Conservation (phyloP, 768 basidiomycete species). For the Hebeloma cylindrosporum region DNA sequence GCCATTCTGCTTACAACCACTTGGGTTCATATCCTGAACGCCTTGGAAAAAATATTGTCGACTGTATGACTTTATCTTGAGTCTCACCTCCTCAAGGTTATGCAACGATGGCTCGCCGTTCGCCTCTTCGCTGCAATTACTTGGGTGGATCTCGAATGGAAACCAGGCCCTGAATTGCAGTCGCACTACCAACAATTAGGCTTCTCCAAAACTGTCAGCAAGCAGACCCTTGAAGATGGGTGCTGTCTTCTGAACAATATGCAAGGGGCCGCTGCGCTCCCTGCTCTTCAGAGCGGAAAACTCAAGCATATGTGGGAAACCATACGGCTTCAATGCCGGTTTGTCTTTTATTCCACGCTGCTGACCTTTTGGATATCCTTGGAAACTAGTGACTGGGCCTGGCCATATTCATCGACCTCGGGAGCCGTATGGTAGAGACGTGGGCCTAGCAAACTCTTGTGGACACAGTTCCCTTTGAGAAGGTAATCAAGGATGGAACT, state of each 20-base stretch:
- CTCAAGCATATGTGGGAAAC: not conserved
- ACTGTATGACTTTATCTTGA: not conserved
- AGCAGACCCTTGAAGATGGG: not conserved
- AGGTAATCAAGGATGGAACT: too few species aligned
- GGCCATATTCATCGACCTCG: not conserved
- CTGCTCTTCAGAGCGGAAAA: not conserved
- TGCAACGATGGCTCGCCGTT: not conserved
- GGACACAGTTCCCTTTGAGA: too few species aligned
- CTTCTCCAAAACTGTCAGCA: not conserved
- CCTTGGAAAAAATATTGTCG: not conserved
- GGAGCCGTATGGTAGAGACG: not conserved
- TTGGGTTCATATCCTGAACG: not conserved
- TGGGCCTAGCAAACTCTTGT: too few species aligned
- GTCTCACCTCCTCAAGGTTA: not conserved
- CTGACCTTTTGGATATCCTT: not conserved
- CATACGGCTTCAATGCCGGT: not conserved
- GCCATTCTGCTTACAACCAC: not conserved
- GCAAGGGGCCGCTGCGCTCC: not conserved
- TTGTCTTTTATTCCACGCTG: not conserved
- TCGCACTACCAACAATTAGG: not conserved
- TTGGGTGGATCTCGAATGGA: not conserved
- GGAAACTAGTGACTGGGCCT: not conserved
- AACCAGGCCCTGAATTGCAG: not conserved
- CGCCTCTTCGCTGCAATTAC: not conserved
- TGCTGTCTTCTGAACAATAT: not conserved